Evolutionary conservation across 1,139 yeast genomes (phyloP).

Genomic region (Protomyces lactucae-debilis): DNA sequence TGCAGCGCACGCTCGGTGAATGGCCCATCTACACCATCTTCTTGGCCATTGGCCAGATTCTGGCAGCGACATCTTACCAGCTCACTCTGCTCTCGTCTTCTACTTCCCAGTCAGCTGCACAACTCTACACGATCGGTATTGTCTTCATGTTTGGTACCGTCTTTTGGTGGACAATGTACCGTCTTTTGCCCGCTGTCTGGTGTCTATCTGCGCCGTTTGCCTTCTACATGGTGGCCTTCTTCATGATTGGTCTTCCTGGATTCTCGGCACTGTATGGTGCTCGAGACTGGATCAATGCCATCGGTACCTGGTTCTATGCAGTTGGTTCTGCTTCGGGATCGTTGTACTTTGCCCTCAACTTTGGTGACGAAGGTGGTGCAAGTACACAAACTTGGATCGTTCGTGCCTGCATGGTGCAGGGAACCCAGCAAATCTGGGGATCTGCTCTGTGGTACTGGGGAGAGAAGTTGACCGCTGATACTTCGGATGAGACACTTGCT

Average conservation of each 20-base stretch:
- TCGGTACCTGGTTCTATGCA: constrained; percentile 28
- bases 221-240: constrained; percentile 28
- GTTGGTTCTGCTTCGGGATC: constrained; percentile 29
- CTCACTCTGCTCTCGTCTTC: constrained; percentile 28
- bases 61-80: constrained; percentile 29
- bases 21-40: constrained; percentile 29
- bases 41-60: constrained; percentile 29
- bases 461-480: constrained; percentile 14
- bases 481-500: constrained; percentile 11
- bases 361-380: constrained; percentile 30
- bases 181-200: constrained; percentile 21
- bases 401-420: constrained; percentile 29
- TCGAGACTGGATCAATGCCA: constrained; percentile 22
- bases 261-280: constrained; percentile 18
- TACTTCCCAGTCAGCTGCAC: constrained; percentile 23
- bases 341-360: constrained; percentile 28
- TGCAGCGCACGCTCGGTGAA: constrained; percentile 27
- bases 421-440: constrained; percentile 28
- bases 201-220: constrained; percentile 27
- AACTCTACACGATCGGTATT: constrained; percentile 24
- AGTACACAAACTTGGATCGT: constrained; percentile 25
- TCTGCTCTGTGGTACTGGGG: constrained; percentile 31
- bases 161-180: constrained; percentile 28
- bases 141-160: constrained; percentile 25
- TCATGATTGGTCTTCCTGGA: constrained; percentile 27